Evolutionary conservation across 306 rosid genomes (phyloP).

Genomic region (Vigna trinervia): DNA sequence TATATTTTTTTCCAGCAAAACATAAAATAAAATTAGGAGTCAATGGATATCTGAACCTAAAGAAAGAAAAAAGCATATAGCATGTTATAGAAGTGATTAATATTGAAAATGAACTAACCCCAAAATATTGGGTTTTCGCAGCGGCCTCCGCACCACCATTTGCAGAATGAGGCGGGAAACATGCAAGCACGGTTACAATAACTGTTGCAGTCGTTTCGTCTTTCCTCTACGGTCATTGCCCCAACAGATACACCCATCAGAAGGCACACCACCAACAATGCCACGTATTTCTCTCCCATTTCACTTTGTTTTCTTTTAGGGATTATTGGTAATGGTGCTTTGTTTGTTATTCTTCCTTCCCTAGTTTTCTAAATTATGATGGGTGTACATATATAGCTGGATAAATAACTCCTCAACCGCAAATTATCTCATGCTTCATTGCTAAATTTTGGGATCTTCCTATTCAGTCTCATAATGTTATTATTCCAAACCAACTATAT

Average conservation of each 20-base stretch:
- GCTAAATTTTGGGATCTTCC: neutral
- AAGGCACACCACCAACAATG: constrained; percentile 35
- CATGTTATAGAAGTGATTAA: too few species aligned
- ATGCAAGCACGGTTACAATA: neutral
- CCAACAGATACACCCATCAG: neutral
- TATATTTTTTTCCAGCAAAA: neutral
- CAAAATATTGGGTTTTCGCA: neutral
- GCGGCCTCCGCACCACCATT: neutral
- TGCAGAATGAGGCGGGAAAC: neutral
- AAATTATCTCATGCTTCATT: neutral
- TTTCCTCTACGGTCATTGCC: neutral
- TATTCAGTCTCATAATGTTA: neutral
- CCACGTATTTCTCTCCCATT: constrained; percentile 34
- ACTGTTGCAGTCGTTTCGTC: neutral
- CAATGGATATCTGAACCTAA: neutral
- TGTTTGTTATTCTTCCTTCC: too few species aligned
- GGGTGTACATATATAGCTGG: neutral
- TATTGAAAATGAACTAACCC: neutral
- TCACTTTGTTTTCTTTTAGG: neutral
- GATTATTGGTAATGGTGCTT: neutral
- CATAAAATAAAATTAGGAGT: neutral
- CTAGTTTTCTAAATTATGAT: too few species aligned
- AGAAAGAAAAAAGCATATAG: too few species aligned
- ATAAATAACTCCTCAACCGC: neutral
- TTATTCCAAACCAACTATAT: neutral